These are phyloP conservation scores for Starmerella stigmatis DNA, from an alignment of 805 yeast species.

Conservation along the genomic window DNA sequence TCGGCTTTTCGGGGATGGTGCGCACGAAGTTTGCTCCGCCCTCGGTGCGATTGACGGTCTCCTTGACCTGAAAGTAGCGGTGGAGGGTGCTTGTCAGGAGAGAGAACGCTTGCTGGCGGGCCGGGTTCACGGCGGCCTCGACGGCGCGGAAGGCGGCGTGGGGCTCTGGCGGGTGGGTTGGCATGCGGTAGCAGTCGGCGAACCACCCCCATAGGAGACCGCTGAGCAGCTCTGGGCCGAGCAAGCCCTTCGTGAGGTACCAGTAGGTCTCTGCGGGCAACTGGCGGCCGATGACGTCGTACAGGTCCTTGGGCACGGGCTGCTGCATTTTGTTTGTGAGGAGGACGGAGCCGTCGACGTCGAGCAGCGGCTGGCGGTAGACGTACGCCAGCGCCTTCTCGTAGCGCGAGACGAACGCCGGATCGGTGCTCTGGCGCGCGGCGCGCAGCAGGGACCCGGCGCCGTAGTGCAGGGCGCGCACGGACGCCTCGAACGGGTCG, in stretches of 20 bases:
- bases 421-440: slow-evolving; percentile 23
- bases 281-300: slow-evolving; percentile 71
- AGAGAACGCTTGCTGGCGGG: slow-evolving; percentile 54
- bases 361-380: slow-evolving; percentile 64
- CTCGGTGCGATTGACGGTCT: slow-evolving; percentile 31
- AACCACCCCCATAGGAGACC: slow-evolving; percentile 55
- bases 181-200: slow-evolving; percentile 39
- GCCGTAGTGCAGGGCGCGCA: slow-evolving; percentile 12
- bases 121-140: slow-evolving; percentile 31
- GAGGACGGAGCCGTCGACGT: slow-evolving; percentile 56
- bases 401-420: slow-evolving; percentile 39
- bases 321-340: slow-evolving; percentile 40
- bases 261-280: slow-evolving; percentile 77
- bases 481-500: slow-evolving; percentile 6
- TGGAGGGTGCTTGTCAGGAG: slow-evolving; percentile 61
- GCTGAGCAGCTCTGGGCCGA: slow-evolving; percentile 53
- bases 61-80: slow-evolving; percentile 75
- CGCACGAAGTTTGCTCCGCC: slow-evolving; percentile 15
- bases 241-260: slow-evolving; percentile 68
- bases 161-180: slow-evolving; percentile 8
- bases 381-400: slow-evolving; percentile 60
- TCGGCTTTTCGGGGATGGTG: slow-evolving; percentile 6
- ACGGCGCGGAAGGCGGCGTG: slow-evolving; percentile 39
- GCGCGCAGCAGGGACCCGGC: slow-evolving; percentile 7
- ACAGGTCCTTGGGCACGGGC: slow-evolving; percentile 62